These are phyloP conservation scores for Salix udensis DNA, from an alignment of 345 rosid species.

Conservation along the genomic window DNA sequence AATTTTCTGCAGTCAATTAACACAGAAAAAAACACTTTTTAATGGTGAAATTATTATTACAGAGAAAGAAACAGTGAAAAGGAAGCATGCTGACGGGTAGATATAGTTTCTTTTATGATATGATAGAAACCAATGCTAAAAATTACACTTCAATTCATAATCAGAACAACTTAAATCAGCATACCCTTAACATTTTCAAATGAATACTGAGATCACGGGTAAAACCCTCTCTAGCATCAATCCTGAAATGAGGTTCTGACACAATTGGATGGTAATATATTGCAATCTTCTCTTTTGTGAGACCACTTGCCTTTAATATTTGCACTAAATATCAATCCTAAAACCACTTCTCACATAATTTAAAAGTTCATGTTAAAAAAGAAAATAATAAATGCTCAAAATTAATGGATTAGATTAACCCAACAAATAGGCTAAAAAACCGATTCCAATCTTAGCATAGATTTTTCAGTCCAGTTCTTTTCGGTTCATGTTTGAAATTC, in stretches of 20 bases:
- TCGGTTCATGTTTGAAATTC: too few species aligned
- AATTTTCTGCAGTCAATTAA: too few species aligned
- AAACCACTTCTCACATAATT: conserved; percentile 32
- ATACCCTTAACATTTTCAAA: conserved; percentile 42
- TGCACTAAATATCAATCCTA: conserved; percentile 38
- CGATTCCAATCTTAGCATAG: too few species aligned
- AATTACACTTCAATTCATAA: neutral
- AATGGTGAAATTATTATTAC: too few species aligned
- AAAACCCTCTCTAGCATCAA: conserved; percentile 35
- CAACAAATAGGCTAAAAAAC: neutral
- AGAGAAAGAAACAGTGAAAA: too few species aligned
- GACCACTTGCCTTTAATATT: conserved; percentile 32
- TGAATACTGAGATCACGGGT: conserved; percentile 38
- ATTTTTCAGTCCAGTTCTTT: too few species aligned
- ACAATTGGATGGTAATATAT: conserved; percentile 45
- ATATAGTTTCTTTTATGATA: conserved; percentile 17
- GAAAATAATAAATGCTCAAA: neutral
- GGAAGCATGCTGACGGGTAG: conserved; percentile 15
- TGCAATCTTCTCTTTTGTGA: conserved; percentile 39
- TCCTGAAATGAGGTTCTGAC: conserved; percentile 39
- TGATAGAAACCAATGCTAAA: neutral
- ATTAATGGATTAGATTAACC: too few species aligned
- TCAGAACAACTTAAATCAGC: neutral
- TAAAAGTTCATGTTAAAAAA: conserved; percentile 35
- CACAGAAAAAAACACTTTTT: too few species aligned